Evolutionary conservation across 257 asterid species (phyloP).

Genomic region (Penstemon newberryi): DNA sequence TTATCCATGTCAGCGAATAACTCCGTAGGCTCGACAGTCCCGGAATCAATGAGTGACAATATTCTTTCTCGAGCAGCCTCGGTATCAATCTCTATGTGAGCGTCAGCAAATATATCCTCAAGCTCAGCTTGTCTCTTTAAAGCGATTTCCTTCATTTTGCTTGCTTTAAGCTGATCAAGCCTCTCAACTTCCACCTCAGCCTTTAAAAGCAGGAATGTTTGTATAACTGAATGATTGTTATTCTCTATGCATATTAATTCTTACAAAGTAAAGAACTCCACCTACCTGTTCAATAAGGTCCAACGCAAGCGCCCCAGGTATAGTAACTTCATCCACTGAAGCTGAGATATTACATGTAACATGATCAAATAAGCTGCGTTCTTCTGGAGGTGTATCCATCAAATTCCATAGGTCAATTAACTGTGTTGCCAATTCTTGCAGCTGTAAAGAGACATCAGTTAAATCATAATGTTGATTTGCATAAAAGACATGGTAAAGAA

Average conservation of each 20-base stretch:
- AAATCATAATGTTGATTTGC: not conserved
- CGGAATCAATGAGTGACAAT: conserved; percentile 78
- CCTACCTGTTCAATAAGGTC: conserved; percentile 84
- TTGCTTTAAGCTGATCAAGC: conserved; percentile 90
- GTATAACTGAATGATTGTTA: conserved; percentile 15
- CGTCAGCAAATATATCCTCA: conserved; percentile 81
- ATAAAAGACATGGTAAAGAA: not conserved
- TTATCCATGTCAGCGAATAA: conserved; percentile 89
- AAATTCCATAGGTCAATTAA: conserved; percentile 73
- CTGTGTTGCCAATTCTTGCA: conserved; percentile 63
- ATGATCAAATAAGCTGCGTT: conserved; percentile 58
- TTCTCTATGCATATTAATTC: conserved; percentile 11
- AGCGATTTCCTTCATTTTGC: conserved; percentile 97
- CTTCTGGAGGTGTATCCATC: conserved; percentile 68
- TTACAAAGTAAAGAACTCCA: conserved; percentile 10
- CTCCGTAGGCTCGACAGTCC: conserved; percentile 82
- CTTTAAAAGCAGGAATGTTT: conserved; percentile 39
- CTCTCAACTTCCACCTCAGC: conserved; percentile 97
- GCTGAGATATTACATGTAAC: conserved; percentile 77
- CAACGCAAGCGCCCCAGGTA: conserved; percentile 86
- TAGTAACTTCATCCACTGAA: conserved; percentile 78
- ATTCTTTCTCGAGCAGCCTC: conserved; percentile 81
- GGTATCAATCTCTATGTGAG: conserved; percentile 83
- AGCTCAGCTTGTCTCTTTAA: conserved; percentile 90
- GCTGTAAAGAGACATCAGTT: conserved; percentile 39